Conservation (phyloP, 2,329 filamentous ascomycete genomes). For the Exophiala calicioides region DNA sequence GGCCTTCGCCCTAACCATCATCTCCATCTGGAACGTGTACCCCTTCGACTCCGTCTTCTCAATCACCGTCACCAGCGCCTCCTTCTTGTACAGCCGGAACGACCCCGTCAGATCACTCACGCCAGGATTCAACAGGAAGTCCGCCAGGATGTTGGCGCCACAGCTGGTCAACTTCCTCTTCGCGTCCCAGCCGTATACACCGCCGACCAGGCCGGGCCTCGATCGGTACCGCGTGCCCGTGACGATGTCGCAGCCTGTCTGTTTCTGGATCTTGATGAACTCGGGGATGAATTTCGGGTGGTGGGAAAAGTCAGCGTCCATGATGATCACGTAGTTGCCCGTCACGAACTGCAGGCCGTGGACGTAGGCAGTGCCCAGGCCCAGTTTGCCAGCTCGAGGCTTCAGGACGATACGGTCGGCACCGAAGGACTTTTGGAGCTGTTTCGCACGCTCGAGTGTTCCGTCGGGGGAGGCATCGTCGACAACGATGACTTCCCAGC, state of each 20-base stretch:
- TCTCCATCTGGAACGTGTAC: constrained; percentile 99
- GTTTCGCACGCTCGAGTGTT: constrained; percentile 84
- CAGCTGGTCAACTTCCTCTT: constrained; percentile 74
- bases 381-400: constrained; percentile 88
- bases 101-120: constrained; percentile 95
- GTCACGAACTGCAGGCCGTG: constrained; percentile 87
- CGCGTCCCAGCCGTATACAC: constrained; percentile 95
- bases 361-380: constrained; percentile 94
- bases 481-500: constrained; percentile 97
- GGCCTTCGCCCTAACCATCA: constrained; percentile 96
- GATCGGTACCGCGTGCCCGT: constrained; percentile 88
- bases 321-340: constrained; percentile 98
- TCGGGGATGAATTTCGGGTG: constrained; percentile 98
- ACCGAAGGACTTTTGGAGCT: constrained; percentile 83
- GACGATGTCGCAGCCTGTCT: constrained; percentile 87
- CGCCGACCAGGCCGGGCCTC: constrained; percentile 64
- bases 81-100: constrained; percentile 92
- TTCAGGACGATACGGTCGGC: constrained; percentile 77
- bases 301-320: constrained; percentile 99
- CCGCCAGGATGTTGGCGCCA: constrained; percentile 92
- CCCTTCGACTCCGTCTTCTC: constrained; percentile 90
- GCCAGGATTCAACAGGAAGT: constrained; percentile 87
- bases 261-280: constrained; percentile 82
- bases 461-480: constrained; percentile 97
- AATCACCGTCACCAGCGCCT: constrained; percentile 86